Base-by-base conservation (phyloP, 73 alveolate genomes). In the Tetrahymena malaccensis region DNA sequence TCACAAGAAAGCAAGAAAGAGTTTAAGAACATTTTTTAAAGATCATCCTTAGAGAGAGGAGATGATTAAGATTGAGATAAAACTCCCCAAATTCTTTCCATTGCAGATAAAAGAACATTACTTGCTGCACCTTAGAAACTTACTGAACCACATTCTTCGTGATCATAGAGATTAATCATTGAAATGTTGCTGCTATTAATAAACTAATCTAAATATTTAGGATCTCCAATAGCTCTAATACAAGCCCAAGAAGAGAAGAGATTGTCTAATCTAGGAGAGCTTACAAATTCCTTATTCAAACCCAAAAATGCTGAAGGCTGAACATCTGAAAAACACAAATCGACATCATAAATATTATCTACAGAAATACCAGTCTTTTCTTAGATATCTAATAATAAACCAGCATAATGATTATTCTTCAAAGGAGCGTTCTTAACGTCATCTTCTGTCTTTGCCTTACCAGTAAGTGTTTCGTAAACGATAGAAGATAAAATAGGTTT, bases 101-200 rank as follows among this genome's bases (percentile, higher is more conserved):
- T 95, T 38, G 97, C 97, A 94, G 96, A 98, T 43, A 96, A 97
- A 55, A 98, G 96, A 97, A 98, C 95, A 96, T 97, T 98, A 22
- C 98, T 95, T 95, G 97, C 99, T 34, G 99, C 99, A 25, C 99
- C 99, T 96, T 98, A 96, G 84, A 97, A 97, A 55, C 99, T 96
- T 94, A 95, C 43, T 34, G 99, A 96, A 34, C 99, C 99, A 11
- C 98, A 96, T 97, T 98, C 99, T 95, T 98, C 99, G 96, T 98
- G 98, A 97, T 98, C 99, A 97, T 97, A 98, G 38, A 98, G 97
- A 85, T 97, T 95, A 43, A 98, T 96, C 97, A 98, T 95, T 85
- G 98, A 97, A 34, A 98, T 97, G 37, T 98, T 97, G 19, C 37
- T 95, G 84, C 43, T 35, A 34, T 95, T 43, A 93, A 89, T 34